Conservation (phyloP, 441 rosid species). For the Metrosideros polymorpha region DNA sequence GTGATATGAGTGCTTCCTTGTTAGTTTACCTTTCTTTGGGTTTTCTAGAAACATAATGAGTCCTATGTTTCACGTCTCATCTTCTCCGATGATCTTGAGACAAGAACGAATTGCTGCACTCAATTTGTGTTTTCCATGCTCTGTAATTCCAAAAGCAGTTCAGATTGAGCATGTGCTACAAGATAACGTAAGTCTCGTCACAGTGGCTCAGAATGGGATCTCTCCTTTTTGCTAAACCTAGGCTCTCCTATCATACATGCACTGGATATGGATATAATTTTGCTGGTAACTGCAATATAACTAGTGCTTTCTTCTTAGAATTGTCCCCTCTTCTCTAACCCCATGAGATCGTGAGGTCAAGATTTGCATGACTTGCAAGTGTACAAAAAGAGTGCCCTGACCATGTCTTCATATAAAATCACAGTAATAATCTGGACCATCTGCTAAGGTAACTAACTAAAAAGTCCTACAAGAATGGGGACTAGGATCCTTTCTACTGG, state of each 20-base stretch:
- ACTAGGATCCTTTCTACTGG: not conserved
- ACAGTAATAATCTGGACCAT: not conserved
- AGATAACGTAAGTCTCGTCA: not conserved
- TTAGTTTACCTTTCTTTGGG: not conserved
- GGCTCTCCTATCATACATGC: not conserved
- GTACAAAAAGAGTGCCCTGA: not conserved
- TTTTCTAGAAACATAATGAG: not conserved
- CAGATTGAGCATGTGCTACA: not conserved
- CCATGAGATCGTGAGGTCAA: not conserved
- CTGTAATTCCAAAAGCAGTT: not conserved
- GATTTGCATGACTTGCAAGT: not conserved
- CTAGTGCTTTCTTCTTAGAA: not conserved
- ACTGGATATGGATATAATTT: not conserved
- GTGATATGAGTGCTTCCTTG: not conserved
- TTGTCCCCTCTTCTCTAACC: not conserved
- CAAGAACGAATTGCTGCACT: not conserved
- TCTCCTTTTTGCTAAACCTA: not conserved
- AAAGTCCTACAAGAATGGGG: not conserved
- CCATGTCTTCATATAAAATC: not conserved
- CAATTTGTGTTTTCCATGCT: not conserved
- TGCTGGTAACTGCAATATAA: not conserved
- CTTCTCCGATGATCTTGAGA: not conserved
- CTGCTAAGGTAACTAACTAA: not conserved
- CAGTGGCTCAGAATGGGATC: not conserved
- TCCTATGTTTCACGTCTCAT: not conserved